Percentiles rank a stretch among this genome's conserved stretches.
Conservation (phyloP, 2,329 filamentous ascomycete genomes). For the Colletotrichum higginsianum region DNA sequence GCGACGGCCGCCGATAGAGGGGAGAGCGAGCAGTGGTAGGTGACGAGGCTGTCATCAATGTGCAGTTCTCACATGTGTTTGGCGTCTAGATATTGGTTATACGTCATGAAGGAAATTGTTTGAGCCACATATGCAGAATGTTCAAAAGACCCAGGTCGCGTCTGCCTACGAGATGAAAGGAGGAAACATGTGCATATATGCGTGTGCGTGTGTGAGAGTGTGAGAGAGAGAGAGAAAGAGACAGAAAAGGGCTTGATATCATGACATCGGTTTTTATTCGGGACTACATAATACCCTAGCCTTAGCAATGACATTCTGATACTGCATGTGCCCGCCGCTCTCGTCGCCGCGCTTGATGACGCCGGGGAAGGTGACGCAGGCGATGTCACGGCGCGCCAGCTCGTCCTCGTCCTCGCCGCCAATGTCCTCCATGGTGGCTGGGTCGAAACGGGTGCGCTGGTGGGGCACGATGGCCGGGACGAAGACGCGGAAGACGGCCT, state of each 20-base stretch:
- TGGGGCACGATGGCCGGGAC: slow-evolving; percentile 70
- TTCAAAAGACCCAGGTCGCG: neutral
- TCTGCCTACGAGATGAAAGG: too few relatives aligned
- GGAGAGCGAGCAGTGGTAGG: neutral
- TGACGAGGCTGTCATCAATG: neutral
- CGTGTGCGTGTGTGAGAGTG: too few relatives aligned
- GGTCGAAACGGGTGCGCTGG: slow-evolving; percentile 70
- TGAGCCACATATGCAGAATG: neutral
- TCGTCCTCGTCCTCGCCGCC: slow-evolving; percentile 73
- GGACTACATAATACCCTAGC: slow-evolving; percentile 74
- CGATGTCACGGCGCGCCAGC: slow-evolving; percentile 67
- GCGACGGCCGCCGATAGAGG: slow-evolving; percentile 2
- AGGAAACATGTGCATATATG: too few relatives aligned
- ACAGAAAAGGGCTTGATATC: neutral
- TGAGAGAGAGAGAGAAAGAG: neutral
- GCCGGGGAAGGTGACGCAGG: slow-evolving; percentile 75
- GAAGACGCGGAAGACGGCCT: slow-evolving; percentile 68
- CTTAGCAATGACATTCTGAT: slow-evolving; percentile 75
- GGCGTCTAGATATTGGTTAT: neutral
- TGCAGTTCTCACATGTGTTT: neutral
- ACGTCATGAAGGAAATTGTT: neutral
- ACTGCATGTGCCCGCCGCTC: slow-evolving; percentile 72
- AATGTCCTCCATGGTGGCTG: slow-evolving; percentile 75
- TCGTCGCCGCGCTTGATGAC: slow-evolving; percentile 77
- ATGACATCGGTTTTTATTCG: slow-evolving; percentile 52